A percentile compares a stretch with the other conserved stretches of the same genome.
These are phyloP conservation scores for Nannochloropsis gaditana DNA, from an alignment of 108 stramenopile species.

Conservation along the genomic window DNA sequence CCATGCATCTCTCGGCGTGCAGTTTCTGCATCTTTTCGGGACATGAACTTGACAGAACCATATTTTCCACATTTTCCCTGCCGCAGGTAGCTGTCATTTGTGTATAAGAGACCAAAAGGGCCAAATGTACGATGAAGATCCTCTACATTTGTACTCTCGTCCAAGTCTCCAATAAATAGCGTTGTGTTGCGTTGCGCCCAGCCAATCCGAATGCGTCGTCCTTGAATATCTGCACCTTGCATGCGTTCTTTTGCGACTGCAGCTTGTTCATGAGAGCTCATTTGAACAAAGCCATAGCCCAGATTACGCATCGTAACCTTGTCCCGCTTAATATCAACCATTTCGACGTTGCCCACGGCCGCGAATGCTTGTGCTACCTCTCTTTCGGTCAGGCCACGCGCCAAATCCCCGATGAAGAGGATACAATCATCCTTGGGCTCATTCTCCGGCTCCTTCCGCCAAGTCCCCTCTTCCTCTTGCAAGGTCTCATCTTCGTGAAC, in stretches of 20 bases:
- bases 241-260: conserved; percentile 33
- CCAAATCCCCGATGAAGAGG: conserved; percentile 42
- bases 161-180: conserved; percentile 26
- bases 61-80: background rate
- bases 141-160: background rate
- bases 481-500: no score
- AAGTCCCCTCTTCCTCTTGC: background rate
- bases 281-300: conserved; percentile 43
- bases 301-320: conserved; percentile 30
- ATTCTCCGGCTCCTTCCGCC: background rate
- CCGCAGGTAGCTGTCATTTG: background rate
- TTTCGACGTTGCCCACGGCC: background rate
- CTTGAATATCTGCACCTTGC: conserved; percentile 24
- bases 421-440: conserved; percentile 37
- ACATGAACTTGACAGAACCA: background rate
- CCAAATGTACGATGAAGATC: conserved; percentile 15
- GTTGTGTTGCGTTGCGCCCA: conserved; percentile 46
- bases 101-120: background rate
- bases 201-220: conserved; percentile 32
- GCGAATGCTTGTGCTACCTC: conserved; percentile 35
- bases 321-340: conserved; percentile 42
- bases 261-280: conserved; percentile 34
- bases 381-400: conserved; percentile 39
- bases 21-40: background rate
- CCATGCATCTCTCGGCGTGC: conserved; percentile 8